Percentiles rank a stretch among this genome's conserved stretches.
phyloP scores from a whole-genome alignment of 2,329 filamentous ascomycete species.

The Berkeleyomyces rouxiae region DNA sequence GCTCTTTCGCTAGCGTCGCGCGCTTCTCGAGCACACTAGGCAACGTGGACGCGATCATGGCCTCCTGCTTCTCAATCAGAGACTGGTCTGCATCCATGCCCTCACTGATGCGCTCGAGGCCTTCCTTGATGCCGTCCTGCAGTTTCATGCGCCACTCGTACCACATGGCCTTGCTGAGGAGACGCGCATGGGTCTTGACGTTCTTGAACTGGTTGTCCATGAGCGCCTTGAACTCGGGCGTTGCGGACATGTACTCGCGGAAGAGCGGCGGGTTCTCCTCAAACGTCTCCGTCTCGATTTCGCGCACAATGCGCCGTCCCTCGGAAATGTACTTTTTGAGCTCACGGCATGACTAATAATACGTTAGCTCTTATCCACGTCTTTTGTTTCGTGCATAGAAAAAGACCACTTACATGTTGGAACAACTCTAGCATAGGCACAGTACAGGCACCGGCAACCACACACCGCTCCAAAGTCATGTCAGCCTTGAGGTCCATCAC shows the following conservation, averaged over 20 bases:
- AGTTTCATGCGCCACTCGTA: constrained; percentile 95
- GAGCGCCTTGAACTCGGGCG: constrained; percentile 62
- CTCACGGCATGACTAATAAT: constrained; percentile 69
- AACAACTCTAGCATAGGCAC: constrained; percentile 88
- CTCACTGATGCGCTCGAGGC: constrained; percentile 55
- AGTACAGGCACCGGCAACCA: constrained; percentile 79
- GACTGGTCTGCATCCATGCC: constrained; percentile 62
- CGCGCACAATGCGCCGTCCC: constrained; percentile 72
- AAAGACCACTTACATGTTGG: constrained; percentile 29
- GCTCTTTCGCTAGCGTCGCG: constrained; percentile 44
- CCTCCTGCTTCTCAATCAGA: constrained; percentile 49
- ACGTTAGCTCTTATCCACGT: neutral
- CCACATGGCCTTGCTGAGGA: constrained; percentile 92
- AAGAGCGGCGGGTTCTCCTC: constrained; percentile 86
- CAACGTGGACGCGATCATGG: constrained; percentile 48
- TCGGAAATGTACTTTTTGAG: constrained; percentile 94
- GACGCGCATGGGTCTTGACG: constrained; percentile 78
- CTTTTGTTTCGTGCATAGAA: neutral
- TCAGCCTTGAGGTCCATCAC: constrained; percentile 31
- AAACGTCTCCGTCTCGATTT: constrained; percentile 77
- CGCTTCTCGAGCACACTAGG: constrained; percentile 47
- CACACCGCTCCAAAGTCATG: constrained; percentile 53
- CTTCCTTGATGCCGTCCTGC: constrained; percentile 62
- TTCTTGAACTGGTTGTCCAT: constrained; percentile 98
- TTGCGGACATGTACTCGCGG: constrained; percentile 74